Percentiles rank a stretch among this genome's conserved stretches.
These are phyloP conservation scores for Podila epigama DNA, from an alignment of 192 early-diverging fungal species.

Conservation along the genomic window DNA sequence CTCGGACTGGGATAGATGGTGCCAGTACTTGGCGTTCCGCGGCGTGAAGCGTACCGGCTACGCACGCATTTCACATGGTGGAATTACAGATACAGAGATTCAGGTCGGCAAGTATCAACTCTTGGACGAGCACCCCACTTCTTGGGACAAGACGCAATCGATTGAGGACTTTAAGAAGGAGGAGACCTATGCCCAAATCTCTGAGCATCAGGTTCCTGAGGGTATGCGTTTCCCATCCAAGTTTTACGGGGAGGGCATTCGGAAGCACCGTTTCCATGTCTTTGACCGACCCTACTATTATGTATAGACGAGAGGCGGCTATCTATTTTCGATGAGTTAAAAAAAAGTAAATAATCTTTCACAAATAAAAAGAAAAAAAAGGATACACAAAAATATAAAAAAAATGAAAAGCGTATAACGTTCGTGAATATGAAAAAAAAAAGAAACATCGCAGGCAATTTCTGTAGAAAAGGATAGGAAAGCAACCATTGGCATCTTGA, in stretches of 20 bases:
- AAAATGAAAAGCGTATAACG: too few relatives aligned
- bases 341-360: not conserved
- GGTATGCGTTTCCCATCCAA: constrained; percentile 69
- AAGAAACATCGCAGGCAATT: too few relatives aligned
- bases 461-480: too few relatives aligned
- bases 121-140: constrained; percentile 52
- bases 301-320: constrained; percentile 9
- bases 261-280: constrained; percentile 81
- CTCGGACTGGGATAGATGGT: constrained; percentile 82
- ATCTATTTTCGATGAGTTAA: not conserved
- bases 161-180: constrained; percentile 51
- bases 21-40: constrained; percentile 83
- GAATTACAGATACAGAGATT: constrained; percentile 86
- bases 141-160: constrained; percentile 28
- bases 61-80: constrained; percentile 79
- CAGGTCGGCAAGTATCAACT: constrained; percentile 79
- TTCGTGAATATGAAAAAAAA: too few relatives aligned
- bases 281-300: constrained; percentile 81
- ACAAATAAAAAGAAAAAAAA: not conserved
- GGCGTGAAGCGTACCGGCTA: constrained; percentile 76
- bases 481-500: too few relatives aligned
- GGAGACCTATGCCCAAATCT: constrained; percentile 65
- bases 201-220: constrained; percentile 59
- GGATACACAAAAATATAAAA: too few relatives aligned
- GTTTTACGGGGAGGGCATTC: constrained; percentile 74